Base-by-base conservation (phyloP, 805 yeast species). In the Wickerhamomyces chambardii region DNA sequence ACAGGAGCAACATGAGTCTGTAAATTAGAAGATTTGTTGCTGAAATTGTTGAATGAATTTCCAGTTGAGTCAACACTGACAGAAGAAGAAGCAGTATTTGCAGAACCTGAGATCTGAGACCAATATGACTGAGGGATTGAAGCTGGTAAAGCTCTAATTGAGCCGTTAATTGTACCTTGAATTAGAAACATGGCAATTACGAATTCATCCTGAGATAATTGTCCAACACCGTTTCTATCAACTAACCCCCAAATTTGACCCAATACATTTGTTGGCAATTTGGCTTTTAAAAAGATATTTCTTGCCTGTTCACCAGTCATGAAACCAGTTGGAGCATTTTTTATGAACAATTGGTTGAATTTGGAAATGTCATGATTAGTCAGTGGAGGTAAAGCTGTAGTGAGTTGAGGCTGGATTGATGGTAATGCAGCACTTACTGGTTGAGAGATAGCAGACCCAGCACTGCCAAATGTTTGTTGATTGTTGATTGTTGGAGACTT, bases 131-230 rank as follows among this genome's bases (percentile, higher is more conserved):
- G 49, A 2, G 83, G 78, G 27, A 77, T 44, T 1, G 54, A 29
- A 6, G 58, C 42, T 7, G 84, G 79, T 48, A 86, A 62, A 33
- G 75, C 73, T 33, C 68, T 70, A 46, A 86, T 59, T 4, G 74
- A 47, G 28, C 86, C 84, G 48, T 75, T 73, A 49, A 86, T 65
- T 24, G 81, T 63, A 45, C 86, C 78, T 57, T 90, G 97, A 43
- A 92, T 85, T 53, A 92, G 68, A 58, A 84, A 95, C 98, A 92
- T 90, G 7, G 97, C 97, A 48, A 90, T 73, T 31, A 85, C 74
- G 48, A 92, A 92, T 53, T 85, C 89, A 14, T 78, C 69, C 51
- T 78, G 73, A 37, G 73, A 68, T 47, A 92, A 72, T 37, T 73
- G 66, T 5, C 98, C 98, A 2, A 72, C 59, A 46, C 78, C 78